Evolutionary conservation across 2,329 filamentous ascomycete genomes (phyloP).

Genomic region (Talaromyces islandicus): DNA sequence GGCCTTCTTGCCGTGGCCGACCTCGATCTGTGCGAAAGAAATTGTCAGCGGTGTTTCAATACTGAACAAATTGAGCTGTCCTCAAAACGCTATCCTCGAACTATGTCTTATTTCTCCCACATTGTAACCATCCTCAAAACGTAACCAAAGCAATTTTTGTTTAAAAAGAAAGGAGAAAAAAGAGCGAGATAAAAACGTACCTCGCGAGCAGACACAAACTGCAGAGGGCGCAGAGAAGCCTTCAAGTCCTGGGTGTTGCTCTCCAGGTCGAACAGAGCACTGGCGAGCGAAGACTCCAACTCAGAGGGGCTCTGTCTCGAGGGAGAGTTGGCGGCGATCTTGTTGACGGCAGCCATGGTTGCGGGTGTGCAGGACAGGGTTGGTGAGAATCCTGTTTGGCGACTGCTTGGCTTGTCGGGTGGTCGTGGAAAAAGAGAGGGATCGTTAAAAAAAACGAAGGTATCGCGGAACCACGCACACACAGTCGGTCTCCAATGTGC

Average conservation of each 20-base stretch:
- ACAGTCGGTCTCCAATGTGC: constrained; percentile 11
- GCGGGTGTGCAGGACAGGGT: constrained; percentile 16
- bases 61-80: background rate
- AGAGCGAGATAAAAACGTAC: constrained; percentile 66
- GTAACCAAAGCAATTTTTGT: background rate
- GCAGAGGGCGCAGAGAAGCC: constrained; percentile 90
- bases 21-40: constrained; percentile 75
- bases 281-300: constrained; percentile 94
- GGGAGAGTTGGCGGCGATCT: constrained; percentile 96
- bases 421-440: background rate
- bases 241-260: constrained; percentile 98
- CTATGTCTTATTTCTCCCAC: background rate
- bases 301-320: constrained; percentile 94
- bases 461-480: constrained; percentile 3
- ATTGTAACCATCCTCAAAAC: background rate
- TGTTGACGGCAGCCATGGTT: constrained; percentile 79
- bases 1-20: constrained; percentile 99
- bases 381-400: constrained; percentile 15
- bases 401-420: constrained; percentile 16
- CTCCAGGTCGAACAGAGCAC: constrained; percentile 98
- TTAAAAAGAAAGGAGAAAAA: background rate
- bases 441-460: background rate
- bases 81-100: background rate
- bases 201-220: constrained; percentile 98
- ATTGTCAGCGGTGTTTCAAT: background rate